A percentile compares a stretch with the other conserved stretches of the same genome.
Evolutionary conservation across 257 asterid genomes (phyloP).

Genomic region (Primulina tabacum): DNA sequence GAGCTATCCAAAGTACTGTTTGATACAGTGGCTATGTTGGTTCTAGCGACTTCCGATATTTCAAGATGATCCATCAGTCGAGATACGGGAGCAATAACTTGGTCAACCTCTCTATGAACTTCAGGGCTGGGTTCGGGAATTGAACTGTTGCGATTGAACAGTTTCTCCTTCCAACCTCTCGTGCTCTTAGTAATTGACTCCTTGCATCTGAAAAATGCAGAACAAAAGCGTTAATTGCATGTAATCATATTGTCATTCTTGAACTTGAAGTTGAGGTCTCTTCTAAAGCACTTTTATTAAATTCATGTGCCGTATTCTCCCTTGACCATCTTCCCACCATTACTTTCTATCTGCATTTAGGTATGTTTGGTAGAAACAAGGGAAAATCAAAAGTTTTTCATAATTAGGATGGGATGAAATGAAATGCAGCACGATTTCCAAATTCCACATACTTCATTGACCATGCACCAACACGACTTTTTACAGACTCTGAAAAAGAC

Average conservation of each 20-base stretch:
- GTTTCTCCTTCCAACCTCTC: conserved; percentile 71
- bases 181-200: conserved; percentile 65
- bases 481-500: conserved; percentile 51
- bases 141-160: conserved; percentile 50
- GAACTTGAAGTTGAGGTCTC: neutral
- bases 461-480: conserved; percentile 47
- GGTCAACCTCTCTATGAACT: conserved; percentile 33
- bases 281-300: neutral
- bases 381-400: neutral
- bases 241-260: neutral
- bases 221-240: neutral
- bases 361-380: neutral
- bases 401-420: neutral
- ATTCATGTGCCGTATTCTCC: neutral
- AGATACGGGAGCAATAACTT: conserved; percentile 38
- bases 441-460: conserved; percentile 43
- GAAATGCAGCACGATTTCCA: neutral
- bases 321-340: neutral
- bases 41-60: conserved; percentile 32
- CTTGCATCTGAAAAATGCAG: conserved; percentile 38
- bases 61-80: conserved; percentile 44
- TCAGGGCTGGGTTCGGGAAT: conserved; percentile 37
- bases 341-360: neutral
- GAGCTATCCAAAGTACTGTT: conserved; percentile 32
- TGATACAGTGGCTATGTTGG: conserved; percentile 34